Percentiles rank a stretch among this genome's conserved stretches.
phyloP scores from a whole-genome alignment of 129 eudicot species.

The Pseudognaphalium luteoalbum region DNA sequence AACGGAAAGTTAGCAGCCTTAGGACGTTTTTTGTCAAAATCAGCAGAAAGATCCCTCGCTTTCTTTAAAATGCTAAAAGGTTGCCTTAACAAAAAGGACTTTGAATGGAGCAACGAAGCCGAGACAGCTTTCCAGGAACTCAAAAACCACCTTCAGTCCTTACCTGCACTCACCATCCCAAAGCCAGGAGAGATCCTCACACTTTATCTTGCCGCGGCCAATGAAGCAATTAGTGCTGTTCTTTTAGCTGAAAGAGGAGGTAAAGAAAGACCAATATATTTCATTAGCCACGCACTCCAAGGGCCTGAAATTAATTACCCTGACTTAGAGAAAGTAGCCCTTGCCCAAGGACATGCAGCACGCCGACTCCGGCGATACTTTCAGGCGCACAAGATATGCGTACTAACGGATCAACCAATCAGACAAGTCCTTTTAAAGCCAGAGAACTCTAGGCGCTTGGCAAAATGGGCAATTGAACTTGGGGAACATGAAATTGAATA shows the following conservation, averaged over 20 bases:
- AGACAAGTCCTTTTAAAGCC: too few species aligned
- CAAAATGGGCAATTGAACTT: not conserved
- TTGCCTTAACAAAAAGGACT: too few species aligned
- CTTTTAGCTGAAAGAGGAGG: too few species aligned
- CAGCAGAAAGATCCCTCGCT: too few species aligned
- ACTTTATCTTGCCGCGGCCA: not conserved
- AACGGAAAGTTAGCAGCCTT: too few species aligned
- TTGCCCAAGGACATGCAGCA: not conserved
- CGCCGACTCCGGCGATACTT: not conserved
- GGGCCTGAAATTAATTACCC: not conserved
- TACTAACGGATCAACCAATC: too few species aligned
- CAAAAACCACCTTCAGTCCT: not conserved
- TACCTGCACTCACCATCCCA: not conserved
- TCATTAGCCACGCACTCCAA: not conserved
- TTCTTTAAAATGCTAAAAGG: too few species aligned
- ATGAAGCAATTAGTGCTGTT: not conserved
- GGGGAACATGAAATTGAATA: not conserved
- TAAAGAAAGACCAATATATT: not conserved
- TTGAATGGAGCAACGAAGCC: not conserved
- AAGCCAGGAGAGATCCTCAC: not conserved
- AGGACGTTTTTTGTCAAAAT: too few species aligned
- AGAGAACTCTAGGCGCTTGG: too few species aligned
- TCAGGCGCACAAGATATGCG: too few species aligned
- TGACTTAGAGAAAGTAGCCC: not conserved
- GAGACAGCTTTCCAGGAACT: not conserved